phyloP scores from a whole-genome alignment of 257 asterid genomes.

The Anisodus acutangulus region DNA sequence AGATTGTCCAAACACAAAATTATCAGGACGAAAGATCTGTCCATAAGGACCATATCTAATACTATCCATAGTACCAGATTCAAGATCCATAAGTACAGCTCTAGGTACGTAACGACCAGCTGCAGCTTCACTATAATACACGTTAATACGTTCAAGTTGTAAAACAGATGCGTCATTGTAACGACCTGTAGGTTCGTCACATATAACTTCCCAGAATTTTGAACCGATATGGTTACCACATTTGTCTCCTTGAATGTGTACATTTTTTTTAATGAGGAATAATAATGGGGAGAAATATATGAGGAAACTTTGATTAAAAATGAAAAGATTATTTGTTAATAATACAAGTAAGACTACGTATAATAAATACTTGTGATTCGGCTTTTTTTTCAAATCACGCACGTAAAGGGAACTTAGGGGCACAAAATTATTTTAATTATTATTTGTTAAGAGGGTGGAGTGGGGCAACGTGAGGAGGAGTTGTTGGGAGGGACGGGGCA shows the following conservation, averaged over 20 bases:
- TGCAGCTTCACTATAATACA: constrained; percentile 28
- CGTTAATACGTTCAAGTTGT: constrained; percentile 27
- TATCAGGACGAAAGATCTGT: too few relatives aligned
- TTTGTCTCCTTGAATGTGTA: constrained; percentile 32
- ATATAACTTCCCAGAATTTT: constrained; percentile 31
- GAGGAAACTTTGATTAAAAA: too few relatives aligned
- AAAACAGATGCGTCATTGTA: constrained; percentile 23
- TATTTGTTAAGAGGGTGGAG: neutral
- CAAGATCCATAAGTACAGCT: too few relatives aligned
- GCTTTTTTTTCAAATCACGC: too few relatives aligned
- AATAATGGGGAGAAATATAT: neutral
- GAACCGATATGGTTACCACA: constrained; percentile 32
- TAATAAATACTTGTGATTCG: too few relatives aligned
- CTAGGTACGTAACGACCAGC: constrained; percentile 31
- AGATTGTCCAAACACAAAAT: constrained; percentile 30
- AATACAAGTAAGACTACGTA: too few relatives aligned
- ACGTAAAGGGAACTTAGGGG: too few relatives aligned
- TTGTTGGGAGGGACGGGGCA: neutral
- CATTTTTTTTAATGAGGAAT: too few relatives aligned
- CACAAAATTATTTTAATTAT: too few relatives aligned
- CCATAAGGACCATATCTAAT: too few relatives aligned
- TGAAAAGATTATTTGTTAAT: too few relatives aligned
- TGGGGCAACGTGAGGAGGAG: neutral
- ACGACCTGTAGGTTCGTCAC: constrained; percentile 27
- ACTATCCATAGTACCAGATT: too few relatives aligned